Evolutionary conservation across 768 basidiomycete species (phyloP).

Genomic region (Mycena rosella): DNA sequence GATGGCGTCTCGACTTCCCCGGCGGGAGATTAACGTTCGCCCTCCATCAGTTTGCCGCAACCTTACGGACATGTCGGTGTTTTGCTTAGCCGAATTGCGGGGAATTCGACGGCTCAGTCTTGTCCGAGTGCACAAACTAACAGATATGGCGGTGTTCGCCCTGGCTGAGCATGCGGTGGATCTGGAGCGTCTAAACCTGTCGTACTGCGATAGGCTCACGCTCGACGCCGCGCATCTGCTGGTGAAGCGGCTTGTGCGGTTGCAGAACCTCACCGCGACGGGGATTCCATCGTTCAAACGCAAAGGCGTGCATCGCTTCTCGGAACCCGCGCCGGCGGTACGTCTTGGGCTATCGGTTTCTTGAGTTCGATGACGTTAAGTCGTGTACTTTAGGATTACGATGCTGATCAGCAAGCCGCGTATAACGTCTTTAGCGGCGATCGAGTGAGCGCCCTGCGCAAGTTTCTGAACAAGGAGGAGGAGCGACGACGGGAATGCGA

Average conservation of each 20-base stretch:
- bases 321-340: slow-evolving; percentile 76
- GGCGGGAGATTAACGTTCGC: slow-evolving; percentile 24
- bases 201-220: slow-evolving; percentile 87
- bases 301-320: slow-evolving; percentile 80
- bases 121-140: slow-evolving; percentile 84
- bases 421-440: slow-evolving; percentile 86
- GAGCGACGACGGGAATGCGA: slow-evolving; percentile 70
- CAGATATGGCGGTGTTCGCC: slow-evolving; percentile 85
- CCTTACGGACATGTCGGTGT: slow-evolving; percentile 87
- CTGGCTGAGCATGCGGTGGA: slow-evolving; percentile 78
- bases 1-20: neutral
- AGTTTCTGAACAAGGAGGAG: slow-evolving; percentile 81
- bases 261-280: slow-evolving; percentile 84
- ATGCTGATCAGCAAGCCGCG: slow-evolving; percentile 72
- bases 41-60: slow-evolving; percentile 74
- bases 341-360: slow-evolving; percentile 43
- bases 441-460: slow-evolving; percentile 71
- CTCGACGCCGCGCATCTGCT: slow-evolving; percentile 82
- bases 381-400: slow-evolving; percentile 63
- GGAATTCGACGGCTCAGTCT: slow-evolving; percentile 83
- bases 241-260: slow-evolving; percentile 65
- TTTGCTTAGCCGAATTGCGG: slow-evolving; percentile 79
- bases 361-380: slow-evolving; percentile 31
- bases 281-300: slow-evolving; percentile 82
- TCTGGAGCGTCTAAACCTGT: slow-evolving; percentile 87